These are phyloP conservation scores for Senecio squalidus DNA, from an alignment of 140 eudicot species.

Conservation along the genomic window DNA sequence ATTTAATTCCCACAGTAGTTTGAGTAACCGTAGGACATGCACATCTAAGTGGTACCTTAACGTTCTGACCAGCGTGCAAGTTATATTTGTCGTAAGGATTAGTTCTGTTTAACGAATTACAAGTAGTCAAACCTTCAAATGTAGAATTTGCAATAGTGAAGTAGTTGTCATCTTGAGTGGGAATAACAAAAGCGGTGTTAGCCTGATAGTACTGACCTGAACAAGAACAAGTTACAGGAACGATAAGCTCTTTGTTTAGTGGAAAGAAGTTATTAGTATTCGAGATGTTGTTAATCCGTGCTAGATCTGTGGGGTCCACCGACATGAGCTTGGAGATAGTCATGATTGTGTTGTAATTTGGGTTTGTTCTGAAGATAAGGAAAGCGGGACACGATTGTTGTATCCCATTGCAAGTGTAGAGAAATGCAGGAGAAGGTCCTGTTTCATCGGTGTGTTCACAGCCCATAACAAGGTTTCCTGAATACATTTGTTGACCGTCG, in stretches of 20 bases:
- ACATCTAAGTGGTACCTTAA: slow-evolving; percentile 60
- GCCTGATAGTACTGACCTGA: slow-evolving; percentile 67
- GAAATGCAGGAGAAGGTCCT: slow-evolving; percentile 46
- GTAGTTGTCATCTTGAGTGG: slow-evolving; percentile 25
- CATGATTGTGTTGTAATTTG: slow-evolving; percentile 43
- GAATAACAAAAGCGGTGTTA: slow-evolving; percentile 45
- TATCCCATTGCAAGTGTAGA: slow-evolving; percentile 57
- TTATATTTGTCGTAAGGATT: slow-evolving; percentile 26
- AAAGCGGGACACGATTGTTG: slow-evolving; percentile 40
- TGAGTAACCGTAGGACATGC: slow-evolving; percentile 72
- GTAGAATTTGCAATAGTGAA: slow-evolving; percentile 46
- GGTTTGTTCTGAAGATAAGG: slow-evolving; percentile 43
- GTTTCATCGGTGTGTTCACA: slow-evolving; percentile 39
- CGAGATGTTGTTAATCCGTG: slow-evolving; percentile 46
- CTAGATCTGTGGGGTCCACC: slow-evolving; percentile 25
- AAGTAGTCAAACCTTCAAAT: slow-evolving; percentile 53
- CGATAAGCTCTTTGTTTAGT: slow-evolving; percentile 39
- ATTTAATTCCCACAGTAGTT: slow-evolving; percentile 28
- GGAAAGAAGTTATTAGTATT: slow-evolving; percentile 20
- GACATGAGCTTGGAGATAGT: slow-evolving; percentile 59
- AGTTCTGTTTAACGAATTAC: slow-evolving; percentile 34
- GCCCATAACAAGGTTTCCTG: slow-evolving; percentile 29
- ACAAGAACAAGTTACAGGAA: slow-evolving; percentile 73
- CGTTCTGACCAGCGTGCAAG: slow-evolving; percentile 22
- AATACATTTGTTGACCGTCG: slow-evolving; percentile 48